Base-by-base conservation (phyloP, 306 rosid species). In the Medicago arabica region DNA sequence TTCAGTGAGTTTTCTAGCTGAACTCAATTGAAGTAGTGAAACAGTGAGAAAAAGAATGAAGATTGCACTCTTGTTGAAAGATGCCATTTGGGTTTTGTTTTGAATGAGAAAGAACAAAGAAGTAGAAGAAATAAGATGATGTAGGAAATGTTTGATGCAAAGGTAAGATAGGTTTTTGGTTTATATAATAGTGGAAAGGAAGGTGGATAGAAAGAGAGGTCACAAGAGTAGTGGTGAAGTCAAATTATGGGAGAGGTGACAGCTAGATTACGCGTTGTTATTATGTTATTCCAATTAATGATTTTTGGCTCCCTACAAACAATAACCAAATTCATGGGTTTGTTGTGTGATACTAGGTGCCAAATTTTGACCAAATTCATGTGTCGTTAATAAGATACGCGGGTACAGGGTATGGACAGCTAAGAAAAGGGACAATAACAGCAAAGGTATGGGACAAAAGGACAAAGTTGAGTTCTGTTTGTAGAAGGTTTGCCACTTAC, bases 41-140 rank as follows among this genome's bases (percentile, higher is more conserved):
- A 76, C 17, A 4, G 79, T 17, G 7, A 86, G 69, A 47, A 75
- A 7, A 4, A 86, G 18, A 0, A 21, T 49, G 3, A 75, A 71
- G 28, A 79, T 36, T 9, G 50, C 6, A 36, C 64, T 58, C n/a
- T n/a, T n/a, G n/a, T n/a, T n/a, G n/a, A 69, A 44, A 21, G 73
- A 64, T 15, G 85, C 83, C 90, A 87, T 87, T 62, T 31, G 28
- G 28, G 28, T 23, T 23, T 23, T 23, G 28, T 23, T 23, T 23
- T 23, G 28, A 23, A 4, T 28, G 31, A 28, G 31, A 28, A 41
- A 18, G 9, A 17, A 10, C 0, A 64, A 38, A 15, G 21, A 15
- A 10, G 3, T 59, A 25, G 18, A 60, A 25, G 18, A 60, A 60
- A 4, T 4, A 11, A 31, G 3, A 0, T 12, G 60, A 13, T 61